Evolutionary conservation across 2,329 filamentous ascomycete genomes (phyloP).

Genomic region (Thielaviopsis ethacetica): DNA sequence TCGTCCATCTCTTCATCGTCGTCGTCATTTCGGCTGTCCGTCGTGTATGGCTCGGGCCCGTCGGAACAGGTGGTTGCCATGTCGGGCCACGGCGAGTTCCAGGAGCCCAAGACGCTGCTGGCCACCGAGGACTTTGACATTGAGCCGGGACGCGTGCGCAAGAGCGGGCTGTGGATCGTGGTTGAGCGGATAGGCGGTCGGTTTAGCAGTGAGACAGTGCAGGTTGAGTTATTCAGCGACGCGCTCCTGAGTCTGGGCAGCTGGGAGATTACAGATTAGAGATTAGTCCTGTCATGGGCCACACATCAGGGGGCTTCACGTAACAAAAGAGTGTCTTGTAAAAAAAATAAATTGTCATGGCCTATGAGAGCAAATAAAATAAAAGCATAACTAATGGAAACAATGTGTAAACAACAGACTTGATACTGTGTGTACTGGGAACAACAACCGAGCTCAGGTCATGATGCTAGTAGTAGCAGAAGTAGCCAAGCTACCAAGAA

Average conservation of each 20-base stretch:
- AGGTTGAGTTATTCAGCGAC: constrained; percentile 36
- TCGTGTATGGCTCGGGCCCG: constrained; percentile 59
- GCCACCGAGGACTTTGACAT: constrained; percentile 62
- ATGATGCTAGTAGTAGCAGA: not conserved
- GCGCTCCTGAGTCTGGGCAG: constrained; percentile 25
- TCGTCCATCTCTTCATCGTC: constrained; percentile 23
- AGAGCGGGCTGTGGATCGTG: constrained; percentile 58
- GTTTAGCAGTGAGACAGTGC: constrained; percentile 26
- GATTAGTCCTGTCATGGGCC: not conserved
- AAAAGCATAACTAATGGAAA: not conserved
- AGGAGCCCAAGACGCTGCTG: constrained; percentile 48
- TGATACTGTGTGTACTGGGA: not conserved
- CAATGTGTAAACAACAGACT: not conserved
- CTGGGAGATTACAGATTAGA: constrained; percentile 27
- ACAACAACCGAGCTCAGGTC: not conserved
- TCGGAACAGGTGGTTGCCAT: constrained; percentile 47
- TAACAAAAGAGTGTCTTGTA: not conserved
- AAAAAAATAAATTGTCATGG: not conserved
- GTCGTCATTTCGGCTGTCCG: constrained; percentile 46
- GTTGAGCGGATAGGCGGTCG: constrained; percentile 59
- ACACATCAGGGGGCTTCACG: not conserved
- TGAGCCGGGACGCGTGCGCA: constrained; percentile 40
- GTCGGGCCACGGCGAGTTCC: constrained; percentile 59
- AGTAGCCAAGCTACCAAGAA: not conserved
- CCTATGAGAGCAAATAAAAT: not conserved